These are phyloP conservation scores for Ampelomyces quisqualis DNA, from an alignment of 2,329 filamentous ascomycete genomes.

Conservation along the genomic window DNA sequence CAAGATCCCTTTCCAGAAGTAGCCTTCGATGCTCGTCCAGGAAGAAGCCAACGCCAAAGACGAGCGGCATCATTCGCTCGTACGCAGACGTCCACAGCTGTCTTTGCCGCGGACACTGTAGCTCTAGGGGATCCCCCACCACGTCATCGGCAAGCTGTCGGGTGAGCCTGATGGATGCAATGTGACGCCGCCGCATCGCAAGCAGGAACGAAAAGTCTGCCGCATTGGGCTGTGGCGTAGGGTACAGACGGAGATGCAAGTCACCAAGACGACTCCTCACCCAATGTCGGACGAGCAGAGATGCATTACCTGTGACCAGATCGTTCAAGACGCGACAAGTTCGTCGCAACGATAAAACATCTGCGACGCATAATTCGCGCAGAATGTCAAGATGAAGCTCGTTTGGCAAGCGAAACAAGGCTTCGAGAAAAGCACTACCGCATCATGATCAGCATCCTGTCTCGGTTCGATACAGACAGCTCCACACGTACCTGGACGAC, in stretches of 20 bases:
- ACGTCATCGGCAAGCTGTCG: conserved; percentile 38
- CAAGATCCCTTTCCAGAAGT: conserved; percentile 37
- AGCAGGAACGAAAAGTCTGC: conserved; percentile 39
- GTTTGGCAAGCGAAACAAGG: conserved; percentile 36
- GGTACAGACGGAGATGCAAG: conserved; percentile 39
- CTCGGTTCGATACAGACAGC: background rate
- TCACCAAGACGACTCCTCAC: conserved; percentile 36
- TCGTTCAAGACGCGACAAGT: conserved; percentile 37
- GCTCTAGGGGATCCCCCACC: conserved; percentile 31
- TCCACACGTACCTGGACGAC: conserved; percentile 25
- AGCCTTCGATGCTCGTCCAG: conserved; percentile 39
- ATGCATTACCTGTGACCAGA: conserved; percentile 34
- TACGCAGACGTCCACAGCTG: conserved; percentile 41
- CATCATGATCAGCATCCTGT: conserved; percentile 6
- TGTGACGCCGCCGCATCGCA: conserved; percentile 39
- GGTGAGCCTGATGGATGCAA: conserved; percentile 39
- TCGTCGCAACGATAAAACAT: conserved; percentile 35
- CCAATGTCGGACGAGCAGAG: conserved; percentile 41
- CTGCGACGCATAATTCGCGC: conserved; percentile 37
- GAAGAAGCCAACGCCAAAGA: conserved; percentile 42
- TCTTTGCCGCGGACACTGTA: conserved; percentile 28
- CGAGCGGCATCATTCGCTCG: conserved; percentile 41
- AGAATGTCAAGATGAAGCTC: conserved; percentile 40
- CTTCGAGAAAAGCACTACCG: conserved; percentile 36
- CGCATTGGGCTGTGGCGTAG: conserved; percentile 30